A percentile compares a stretch with the other conserved stretches of the same genome.
These are phyloP conservation scores for Leccinum fibrillosum DNA, from an alignment of 768 basidiomycete species.

Conservation along the genomic window DNA sequence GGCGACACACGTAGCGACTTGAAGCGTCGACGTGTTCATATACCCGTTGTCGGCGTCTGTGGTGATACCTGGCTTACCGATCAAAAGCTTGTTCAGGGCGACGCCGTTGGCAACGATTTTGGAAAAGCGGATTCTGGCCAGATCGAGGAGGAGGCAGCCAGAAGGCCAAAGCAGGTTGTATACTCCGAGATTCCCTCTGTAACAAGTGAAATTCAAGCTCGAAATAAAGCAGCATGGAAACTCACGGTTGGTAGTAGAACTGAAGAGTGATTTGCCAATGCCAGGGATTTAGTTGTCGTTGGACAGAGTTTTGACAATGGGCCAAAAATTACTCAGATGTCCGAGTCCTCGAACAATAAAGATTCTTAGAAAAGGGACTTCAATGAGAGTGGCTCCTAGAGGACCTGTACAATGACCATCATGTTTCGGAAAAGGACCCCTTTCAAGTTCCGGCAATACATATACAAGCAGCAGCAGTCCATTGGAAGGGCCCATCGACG, in stretches of 20 bases:
- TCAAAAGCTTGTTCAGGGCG: conserved; percentile 60
- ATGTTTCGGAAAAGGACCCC: too few relatives aligned
- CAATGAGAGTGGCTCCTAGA: too few relatives aligned
- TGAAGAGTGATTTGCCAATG: not conserved
- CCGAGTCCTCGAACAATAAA: too few relatives aligned
- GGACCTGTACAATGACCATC: too few relatives aligned
- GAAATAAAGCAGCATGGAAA: not conserved
- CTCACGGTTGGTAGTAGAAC: conserved; percentile 16
- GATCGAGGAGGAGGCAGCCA: conserved; percentile 35
- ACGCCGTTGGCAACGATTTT: conserved; percentile 53
- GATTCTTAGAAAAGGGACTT: too few relatives aligned
- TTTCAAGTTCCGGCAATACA: too few relatives aligned
- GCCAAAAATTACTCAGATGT: too few relatives aligned
- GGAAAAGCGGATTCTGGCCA: conserved; percentile 43
- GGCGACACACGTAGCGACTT: conserved; percentile 45
- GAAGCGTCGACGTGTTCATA: conserved; percentile 51
- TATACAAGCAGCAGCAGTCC: too few relatives aligned
- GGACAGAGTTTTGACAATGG: too few relatives aligned
- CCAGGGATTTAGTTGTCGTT: not conserved
- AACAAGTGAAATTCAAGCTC: not conserved
- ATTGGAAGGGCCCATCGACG: too few relatives aligned
- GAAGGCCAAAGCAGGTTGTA: conserved; percentile 36
- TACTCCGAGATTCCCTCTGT: conserved; percentile 37
- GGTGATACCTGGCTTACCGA: conserved; percentile 62
- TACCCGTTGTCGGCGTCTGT: conserved; percentile 51